Conservation (phyloP, 345 rosid species). For the Conringia planisiliqua region DNA sequence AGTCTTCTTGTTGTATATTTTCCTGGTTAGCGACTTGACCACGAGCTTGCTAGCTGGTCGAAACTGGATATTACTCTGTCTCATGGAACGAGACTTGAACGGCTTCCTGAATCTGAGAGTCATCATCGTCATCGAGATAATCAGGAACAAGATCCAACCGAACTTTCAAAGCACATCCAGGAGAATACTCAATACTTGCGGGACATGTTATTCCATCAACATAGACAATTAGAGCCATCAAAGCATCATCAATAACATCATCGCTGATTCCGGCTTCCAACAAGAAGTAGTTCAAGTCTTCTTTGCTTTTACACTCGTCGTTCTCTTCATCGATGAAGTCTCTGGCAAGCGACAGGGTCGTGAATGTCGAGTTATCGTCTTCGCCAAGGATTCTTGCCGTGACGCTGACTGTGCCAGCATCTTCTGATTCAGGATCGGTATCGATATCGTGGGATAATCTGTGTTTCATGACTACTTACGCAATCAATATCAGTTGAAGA, state of each 20-base stretch:
- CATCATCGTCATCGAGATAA: neutral
- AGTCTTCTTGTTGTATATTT: neutral
- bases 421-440: neutral
- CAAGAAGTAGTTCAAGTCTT: slow-evolving; percentile 6
- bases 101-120: neutral
- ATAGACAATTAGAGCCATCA: neutral
- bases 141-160: neutral
- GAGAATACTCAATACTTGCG: neutral
- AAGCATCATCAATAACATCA: neutral
- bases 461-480: neutral
- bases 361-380: neutral
- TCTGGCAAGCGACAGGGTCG: neutral
- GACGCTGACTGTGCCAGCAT: slow-evolving; percentile 9
- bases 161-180: neutral
- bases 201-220: neutral
- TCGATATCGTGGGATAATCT: neutral
- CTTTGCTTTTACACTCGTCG: slow-evolving; percentile 9
- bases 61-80: neutral
- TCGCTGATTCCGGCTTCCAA: neutral
- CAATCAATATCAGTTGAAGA: neutral
- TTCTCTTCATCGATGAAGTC: neutral
- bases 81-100: neutral
- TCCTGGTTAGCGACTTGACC: neutral
- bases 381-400: neutral
- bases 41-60: slow-evolving; percentile 5